Evolutionary conservation across 305 asterid genomes (phyloP).

Genomic region (Andrographis paniculata): DNA sequence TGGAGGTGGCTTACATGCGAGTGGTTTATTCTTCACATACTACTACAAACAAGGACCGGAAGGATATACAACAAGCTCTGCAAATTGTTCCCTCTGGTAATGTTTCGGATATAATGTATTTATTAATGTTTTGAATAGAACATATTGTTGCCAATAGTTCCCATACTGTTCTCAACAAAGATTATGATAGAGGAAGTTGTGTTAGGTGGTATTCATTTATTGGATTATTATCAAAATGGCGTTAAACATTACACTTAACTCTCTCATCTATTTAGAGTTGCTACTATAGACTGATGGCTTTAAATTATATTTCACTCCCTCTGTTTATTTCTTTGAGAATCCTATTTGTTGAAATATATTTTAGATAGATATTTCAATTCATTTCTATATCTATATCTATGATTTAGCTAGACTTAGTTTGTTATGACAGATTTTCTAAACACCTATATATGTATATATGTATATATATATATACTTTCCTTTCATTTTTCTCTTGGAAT

Average conservation of each 20-base stretch:
- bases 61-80: conserved; percentile 45
- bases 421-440: too few relatives aligned
- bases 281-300: background rate
- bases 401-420: too few relatives aligned
- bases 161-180: background rate
- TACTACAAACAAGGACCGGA: conserved; percentile 42
- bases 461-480: too few relatives aligned
- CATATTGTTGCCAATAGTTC: background rate
- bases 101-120: background rate
- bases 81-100: conserved; percentile 53
- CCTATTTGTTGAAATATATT: too few relatives aligned
- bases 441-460: too few relatives aligned
- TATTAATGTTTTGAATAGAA: background rate
- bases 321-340: too few relatives aligned
- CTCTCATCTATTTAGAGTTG: background rate
- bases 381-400: too few relatives aligned
- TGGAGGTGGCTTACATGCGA: conserved; percentile 63
- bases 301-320: too few relatives aligned
- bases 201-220: too few relatives aligned
- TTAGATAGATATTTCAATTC: too few relatives aligned
- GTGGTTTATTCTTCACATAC: conserved; percentile 47
- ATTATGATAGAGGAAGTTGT: background rate
- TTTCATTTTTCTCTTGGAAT: too few relatives aligned
- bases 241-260: background rate
- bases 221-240: background rate